Conservation (phyloP, 176 grass and related monocot genomes). For the Eremochloa ophiuroides region DNA sequence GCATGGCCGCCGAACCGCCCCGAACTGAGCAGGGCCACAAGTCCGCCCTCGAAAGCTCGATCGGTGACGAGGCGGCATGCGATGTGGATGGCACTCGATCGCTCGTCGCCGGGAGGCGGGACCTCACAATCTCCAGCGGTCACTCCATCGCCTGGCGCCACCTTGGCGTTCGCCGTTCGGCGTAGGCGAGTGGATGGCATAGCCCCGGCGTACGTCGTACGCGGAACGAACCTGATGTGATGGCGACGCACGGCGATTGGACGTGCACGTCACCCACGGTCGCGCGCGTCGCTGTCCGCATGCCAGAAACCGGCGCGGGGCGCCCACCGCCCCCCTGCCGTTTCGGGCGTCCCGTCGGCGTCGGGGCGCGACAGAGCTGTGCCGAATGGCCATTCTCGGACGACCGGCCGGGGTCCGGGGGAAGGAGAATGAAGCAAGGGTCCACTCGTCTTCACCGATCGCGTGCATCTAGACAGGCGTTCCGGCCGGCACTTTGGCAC, state of each 20-base stretch:
- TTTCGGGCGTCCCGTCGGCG: constrained; percentile 14
- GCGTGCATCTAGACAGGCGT: not conserved
- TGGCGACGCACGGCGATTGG: not conserved
- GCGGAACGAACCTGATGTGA: not conserved
- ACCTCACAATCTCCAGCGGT: too few relatives aligned
- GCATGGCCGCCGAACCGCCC: not conserved
- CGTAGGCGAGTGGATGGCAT: not conserved
- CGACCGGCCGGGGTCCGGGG: not conserved
- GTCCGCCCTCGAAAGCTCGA: not conserved
- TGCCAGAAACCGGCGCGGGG: not conserved
- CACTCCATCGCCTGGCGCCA: not conserved
- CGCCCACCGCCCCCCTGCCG: not conserved
- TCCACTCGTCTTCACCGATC: too few relatives aligned
- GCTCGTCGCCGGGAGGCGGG: too few relatives aligned
- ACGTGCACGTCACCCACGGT: constrained; percentile 10
- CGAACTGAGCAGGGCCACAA: not conserved
- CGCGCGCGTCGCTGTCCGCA: constrained; percentile 19
- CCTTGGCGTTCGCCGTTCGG: not conserved
- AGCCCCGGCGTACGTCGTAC: not conserved
- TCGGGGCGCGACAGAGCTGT: not conserved
- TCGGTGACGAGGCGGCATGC: not conserved
- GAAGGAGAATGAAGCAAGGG: not conserved
- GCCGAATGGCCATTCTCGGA: constrained; percentile 20
- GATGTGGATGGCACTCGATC: too few relatives aligned
- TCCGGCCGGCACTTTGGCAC: not conserved